Evolutionary conservation across 2,329 filamentous ascomycete genomes (phyloP), one percentile per base, ranked within the genome.

Genomic region (Monosporascus ibericus): DNA sequence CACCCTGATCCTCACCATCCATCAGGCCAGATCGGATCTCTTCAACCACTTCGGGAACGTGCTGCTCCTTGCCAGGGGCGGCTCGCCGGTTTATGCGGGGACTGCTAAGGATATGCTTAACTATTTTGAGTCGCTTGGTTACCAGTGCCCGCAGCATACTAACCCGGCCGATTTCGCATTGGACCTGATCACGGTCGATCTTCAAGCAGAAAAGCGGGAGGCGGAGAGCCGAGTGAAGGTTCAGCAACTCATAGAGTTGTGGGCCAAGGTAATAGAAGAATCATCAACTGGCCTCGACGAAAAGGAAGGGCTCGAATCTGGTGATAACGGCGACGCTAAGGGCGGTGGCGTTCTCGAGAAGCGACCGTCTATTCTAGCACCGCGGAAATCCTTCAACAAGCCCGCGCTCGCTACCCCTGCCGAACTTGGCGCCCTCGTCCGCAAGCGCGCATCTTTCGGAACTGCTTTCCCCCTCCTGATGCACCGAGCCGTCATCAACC

Each of bases 91-190:
- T 0, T 91, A 88, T 59, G 79, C 85, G 1, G 88, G 87, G 0
- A 71, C 77, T 2, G 84, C 82, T 0, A 69, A 65, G 5, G 71
- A 78, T 1, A 89, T 91, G 85, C 72, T 90, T 0, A 64, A 72
- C 0, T 84, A 90, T 64, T 87, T 91, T 54, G 68, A 71, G 0
- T 65, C 63, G 0, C 71, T 84, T 20, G 85, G 86, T 1, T 80
- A 82, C 56, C 72, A 81, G 14, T 91, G 87, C 61, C 85, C 86
- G 0, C 73, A 75, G 15, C 81, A 86, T 53, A 87, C 85, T 1
- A 92, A 91, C 56, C 87, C 88, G 1, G 87, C 88, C 0, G 88
- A 92, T 64, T 91, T 89, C 65, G 86, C 85, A 0, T 75, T 91
- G 7, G 87, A 92, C 60, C 75, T 90, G 48, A 88, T 92, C 49